Conservation (phyloP, 1,139 yeast genomes). For the Protomyces gravidus region DNA sequence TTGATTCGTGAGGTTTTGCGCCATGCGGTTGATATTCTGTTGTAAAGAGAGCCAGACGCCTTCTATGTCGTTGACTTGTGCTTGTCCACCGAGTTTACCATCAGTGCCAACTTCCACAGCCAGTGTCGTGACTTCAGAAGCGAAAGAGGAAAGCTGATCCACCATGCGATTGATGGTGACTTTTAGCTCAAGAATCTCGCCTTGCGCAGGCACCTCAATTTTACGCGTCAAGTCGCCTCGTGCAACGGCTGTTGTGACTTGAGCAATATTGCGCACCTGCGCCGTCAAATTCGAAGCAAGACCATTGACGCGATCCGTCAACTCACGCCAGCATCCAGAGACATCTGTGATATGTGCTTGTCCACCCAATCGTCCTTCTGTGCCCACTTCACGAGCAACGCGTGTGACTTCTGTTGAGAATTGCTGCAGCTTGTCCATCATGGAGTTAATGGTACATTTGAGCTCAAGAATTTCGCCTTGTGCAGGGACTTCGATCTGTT, state of each 20-base stretch:
- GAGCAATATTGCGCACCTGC: conserved; percentile 83
- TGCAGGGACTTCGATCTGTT: conserved; percentile 76
- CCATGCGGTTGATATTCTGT: conserved; percentile 85
- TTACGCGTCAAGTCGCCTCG: conserved; percentile 79
- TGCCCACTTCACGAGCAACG: conserved; percentile 87
- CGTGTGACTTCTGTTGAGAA: conserved; percentile 85
- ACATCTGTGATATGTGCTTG: conserved; percentile 81
- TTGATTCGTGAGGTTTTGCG: conserved; percentile 80
- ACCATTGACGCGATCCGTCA: conserved; percentile 83
- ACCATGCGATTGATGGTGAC: conserved; percentile 86
- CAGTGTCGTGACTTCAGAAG: conserved; percentile 80
- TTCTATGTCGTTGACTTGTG: conserved; percentile 85
- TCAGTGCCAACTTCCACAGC: conserved; percentile 87
- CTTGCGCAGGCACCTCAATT: conserved; percentile 85
- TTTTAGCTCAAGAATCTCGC: conserved; percentile 81
- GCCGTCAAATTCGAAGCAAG: conserved; percentile 85
- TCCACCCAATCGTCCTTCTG: conserved; percentile 80
- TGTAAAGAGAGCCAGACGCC: conserved; percentile 93
- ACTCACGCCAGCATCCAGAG: conserved; percentile 85
- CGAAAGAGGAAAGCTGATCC: conserved; percentile 81
- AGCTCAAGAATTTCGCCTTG: conserved; percentile 76
- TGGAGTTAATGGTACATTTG: conserved; percentile 73
- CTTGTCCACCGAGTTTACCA: conserved; percentile 87
- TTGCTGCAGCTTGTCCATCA: conserved; percentile 84
- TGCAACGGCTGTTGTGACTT: conserved; percentile 91